These are phyloP conservation scores for Umbelopsis ramanniana DNA, from an alignment of 192 early-diverging fungal genomes.

Conservation along the genomic window DNA sequence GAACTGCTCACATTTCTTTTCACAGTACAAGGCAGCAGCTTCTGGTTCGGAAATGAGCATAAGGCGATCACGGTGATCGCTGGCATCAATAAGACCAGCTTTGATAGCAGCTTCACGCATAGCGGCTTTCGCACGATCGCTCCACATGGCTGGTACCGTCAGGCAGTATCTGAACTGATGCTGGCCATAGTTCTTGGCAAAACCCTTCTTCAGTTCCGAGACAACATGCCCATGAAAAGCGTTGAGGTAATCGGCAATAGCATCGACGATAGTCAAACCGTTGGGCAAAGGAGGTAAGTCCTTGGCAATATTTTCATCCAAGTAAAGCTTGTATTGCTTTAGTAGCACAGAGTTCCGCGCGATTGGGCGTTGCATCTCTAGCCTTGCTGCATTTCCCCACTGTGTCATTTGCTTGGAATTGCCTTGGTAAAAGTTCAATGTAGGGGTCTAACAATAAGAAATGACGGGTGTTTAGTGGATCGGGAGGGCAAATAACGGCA, in stretches of 20 bases:
- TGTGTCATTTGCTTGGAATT: constrained; percentile 46
- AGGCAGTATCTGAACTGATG: constrained; percentile 49
- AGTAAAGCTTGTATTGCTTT: constrained; percentile 53
- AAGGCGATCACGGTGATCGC: constrained; percentile 49
- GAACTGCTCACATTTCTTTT: constrained; percentile 56
- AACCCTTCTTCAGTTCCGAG: constrained; percentile 47
- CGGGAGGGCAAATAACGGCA: constrained; percentile 6
- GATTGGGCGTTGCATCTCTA: constrained; percentile 45
- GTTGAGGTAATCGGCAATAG: constrained; percentile 53
- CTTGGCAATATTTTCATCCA: constrained; percentile 49
- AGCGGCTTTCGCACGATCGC: constrained; percentile 53
- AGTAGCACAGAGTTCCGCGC: constrained; percentile 44
- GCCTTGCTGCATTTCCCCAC: constrained; percentile 51
- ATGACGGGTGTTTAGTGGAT: not conserved
- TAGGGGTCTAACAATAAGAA: constrained; percentile 42
- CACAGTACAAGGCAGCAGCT: constrained; percentile 59
- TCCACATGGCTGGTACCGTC: constrained; percentile 61
- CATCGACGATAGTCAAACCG: constrained; percentile 46
- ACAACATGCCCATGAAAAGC: constrained; percentile 52
- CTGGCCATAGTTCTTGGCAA: constrained; percentile 42
- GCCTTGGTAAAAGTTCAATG: constrained; percentile 51
- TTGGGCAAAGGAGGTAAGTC: constrained; percentile 48
- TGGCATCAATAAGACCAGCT: constrained; percentile 50
- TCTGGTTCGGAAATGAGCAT: constrained; percentile 56
- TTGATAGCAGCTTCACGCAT: constrained; percentile 59